Conservation (phyloP, 2,329 filamentous ascomycete genomes). For the Paramyrothecium roridum region DNA sequence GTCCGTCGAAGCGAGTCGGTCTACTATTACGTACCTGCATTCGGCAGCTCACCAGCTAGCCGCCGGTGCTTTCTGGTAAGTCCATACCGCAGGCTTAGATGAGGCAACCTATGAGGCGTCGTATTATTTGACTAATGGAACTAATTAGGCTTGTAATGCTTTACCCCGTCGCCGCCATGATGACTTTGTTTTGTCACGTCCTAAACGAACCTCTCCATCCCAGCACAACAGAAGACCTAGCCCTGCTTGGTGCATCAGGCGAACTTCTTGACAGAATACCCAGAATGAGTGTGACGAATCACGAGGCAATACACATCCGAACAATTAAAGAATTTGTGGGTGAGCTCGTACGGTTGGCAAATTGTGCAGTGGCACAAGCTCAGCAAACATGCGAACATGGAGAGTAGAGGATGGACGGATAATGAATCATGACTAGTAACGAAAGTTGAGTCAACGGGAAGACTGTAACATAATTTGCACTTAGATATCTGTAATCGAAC, state of each 20-base stretch:
- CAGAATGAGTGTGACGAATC: constrained; percentile 17
- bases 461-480: too few relatives aligned
- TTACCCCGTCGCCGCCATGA: constrained; percentile 52
- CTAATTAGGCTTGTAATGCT: constrained; percentile 50
- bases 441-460: too few relatives aligned
- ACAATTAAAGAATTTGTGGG: constrained; percentile 38
- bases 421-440: too few relatives aligned
- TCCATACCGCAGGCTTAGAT: background rate
- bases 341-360: constrained; percentile 39
- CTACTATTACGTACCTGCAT: constrained; percentile 46
- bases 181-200: constrained; percentile 54
- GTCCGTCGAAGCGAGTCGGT: constrained; percentile 53
- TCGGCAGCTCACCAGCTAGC: constrained; percentile 37
- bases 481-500: too few relatives aligned
- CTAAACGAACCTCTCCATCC: constrained; percentile 42
- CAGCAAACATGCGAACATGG: background rate
- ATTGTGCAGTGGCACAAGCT: constrained; percentile 36
- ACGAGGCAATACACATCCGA: constrained; percentile 36
- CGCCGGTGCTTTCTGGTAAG: constrained; percentile 48
- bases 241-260: constrained; percentile 38
- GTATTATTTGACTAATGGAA: background rate
- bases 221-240: constrained; percentile 40
- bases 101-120: too few relatives aligned
- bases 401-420: background rate
- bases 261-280: constrained; percentile 40